Base-by-base conservation (phyloP, 2,329 filamentous ascomycete species). In the Aspergillus persii region DNA sequence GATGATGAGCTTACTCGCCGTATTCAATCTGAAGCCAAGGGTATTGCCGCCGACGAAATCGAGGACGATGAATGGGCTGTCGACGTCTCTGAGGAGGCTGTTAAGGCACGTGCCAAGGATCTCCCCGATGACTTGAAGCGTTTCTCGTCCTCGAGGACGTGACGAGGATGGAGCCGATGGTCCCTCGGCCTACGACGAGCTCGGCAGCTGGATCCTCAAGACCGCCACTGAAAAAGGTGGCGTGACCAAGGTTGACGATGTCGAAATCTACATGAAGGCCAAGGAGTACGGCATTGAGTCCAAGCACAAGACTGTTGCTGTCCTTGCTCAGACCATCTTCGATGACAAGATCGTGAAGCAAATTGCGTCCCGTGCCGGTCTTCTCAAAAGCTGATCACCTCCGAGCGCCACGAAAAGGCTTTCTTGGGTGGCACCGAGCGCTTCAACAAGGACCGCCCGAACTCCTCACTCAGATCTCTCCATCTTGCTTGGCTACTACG, bases 101-200 rank as follows among this genome's bases (percentile, higher is more conserved):
- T 98, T 81, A 93, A 90, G 81, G 94, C 94, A 70, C 95, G 95
- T 77, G 91, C 93, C 75, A 90, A 94, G 77, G 89, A 92, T 66
- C 89, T 99, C 54, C 92, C 95, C n/a, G 89, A 88, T 67, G 95
- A 98, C 74, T 89, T 99, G 74, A 96, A 97, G 86, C 89, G 91
- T 74, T 90, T 74, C 88, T 98, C 66, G 91, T 90, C 70, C 84
- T 96, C 61, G 89, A 88, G 61, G 90, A 90, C 59, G 92, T 88
- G 8, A 90, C 11, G 91, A 89, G 8, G 89, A 96, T 48, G 91
- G 90, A 62, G 91, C 87, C 64, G 92, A 93, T 72, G 87, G 86
- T 59, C 86, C 86, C 77, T 93, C 86, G 66, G 83, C 86, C 74
- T 99, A 98, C 75, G 93, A 97, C 74, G 86, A 91, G 68, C 87